Evolutionary conservation across 495 filamentous ascomycete species (phyloP).

Genomic region (Penicillium egyptiacum): DNA sequence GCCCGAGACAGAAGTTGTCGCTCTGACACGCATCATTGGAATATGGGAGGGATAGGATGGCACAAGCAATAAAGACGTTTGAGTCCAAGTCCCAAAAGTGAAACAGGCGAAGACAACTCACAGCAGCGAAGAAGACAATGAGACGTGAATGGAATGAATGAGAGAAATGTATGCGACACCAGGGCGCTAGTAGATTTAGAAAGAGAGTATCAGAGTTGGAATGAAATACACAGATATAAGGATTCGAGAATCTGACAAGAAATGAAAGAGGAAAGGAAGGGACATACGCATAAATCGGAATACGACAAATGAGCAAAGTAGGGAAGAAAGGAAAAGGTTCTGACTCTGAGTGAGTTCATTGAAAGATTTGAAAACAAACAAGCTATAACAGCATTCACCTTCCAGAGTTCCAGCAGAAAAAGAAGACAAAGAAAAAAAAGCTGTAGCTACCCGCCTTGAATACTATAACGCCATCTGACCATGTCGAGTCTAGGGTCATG

Average conservation of each 20-base stretch:
- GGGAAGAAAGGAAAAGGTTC: constrained; percentile 17
- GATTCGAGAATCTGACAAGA: constrained; percentile 16
- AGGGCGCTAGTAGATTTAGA: constrained; percentile 16
- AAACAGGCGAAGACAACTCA: constrained; percentile 6
- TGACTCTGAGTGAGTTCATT: constrained; percentile 5
- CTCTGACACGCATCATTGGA: background rate
- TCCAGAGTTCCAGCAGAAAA: constrained; percentile 12
- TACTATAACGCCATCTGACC: constrained; percentile 47
- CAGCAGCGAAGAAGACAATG: constrained; percentile 10
- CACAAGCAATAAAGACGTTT: background rate
- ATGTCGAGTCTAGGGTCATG: constrained; percentile 45
- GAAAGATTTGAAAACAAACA: constrained; percentile 9
- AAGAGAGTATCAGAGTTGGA: constrained; percentile 20
- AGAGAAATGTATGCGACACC: constrained; percentile 26
- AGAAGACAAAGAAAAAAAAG: constrained; percentile 17
- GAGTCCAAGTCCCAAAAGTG: background rate
- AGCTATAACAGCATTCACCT: constrained; percentile 8
- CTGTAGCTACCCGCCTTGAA: constrained; percentile 35
- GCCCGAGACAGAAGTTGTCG: background rate
- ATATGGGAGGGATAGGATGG: background rate
- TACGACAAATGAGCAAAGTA: constrained; percentile 17
- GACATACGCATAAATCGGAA: background rate
- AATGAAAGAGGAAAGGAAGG: constrained; percentile 14
- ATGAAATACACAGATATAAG: constrained; percentile 20
- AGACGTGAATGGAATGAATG: constrained; percentile 2